Evolutionary conservation across 176 grass and related monocot species (phyloP), one percentile per base, ranked within the genome.

Genomic region (Musa beccarii): DNA sequence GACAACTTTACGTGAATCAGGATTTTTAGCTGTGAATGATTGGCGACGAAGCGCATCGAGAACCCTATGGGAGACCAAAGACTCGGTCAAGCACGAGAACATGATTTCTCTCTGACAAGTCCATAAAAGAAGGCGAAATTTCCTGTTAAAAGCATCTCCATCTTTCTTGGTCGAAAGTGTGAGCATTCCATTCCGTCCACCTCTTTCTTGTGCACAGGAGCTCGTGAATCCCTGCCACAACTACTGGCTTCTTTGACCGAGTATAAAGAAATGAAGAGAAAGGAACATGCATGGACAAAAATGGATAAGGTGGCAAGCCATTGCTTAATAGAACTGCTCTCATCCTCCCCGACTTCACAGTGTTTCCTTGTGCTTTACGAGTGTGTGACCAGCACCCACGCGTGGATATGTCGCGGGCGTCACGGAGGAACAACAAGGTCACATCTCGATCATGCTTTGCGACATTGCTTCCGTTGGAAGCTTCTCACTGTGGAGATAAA

Each of bases 161-260:
- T 49, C 66, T 69, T 69, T n/a, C 66, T 69, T 69, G 29, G 66
- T 69, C 66, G 49, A 69, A 69, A 69, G 66, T 59, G 16, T 0
- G 15, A 59, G 56, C 16, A 29, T 29, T 59, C 16, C 7, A 29
- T 29, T 59, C 16, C 7, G 17, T 59, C 3, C 55, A 3, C 55
- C 15, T 17, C 56, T 14, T 59, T 14, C 56, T 29, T 29, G 2
- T 29, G 29, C 56, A 2, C 56, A 59, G n/a, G 56, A 5, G 14
- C 22, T 43, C 24, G 19, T 17, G 26, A 49, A 69, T 19, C 43
- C 28, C 28, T 43, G 10, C 15, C 14, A 51, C 87, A 76, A 2
- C 4, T n/a, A 54, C 78, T 63, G 84, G 78, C 2, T 81, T 81
- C 57, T 51, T 85, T 49, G 63, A 50, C 10, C 67, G 52, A 51